phyloP scores from a whole-genome alignment of 176 grass and related monocot species.

The Oryza nivara region DNA sequence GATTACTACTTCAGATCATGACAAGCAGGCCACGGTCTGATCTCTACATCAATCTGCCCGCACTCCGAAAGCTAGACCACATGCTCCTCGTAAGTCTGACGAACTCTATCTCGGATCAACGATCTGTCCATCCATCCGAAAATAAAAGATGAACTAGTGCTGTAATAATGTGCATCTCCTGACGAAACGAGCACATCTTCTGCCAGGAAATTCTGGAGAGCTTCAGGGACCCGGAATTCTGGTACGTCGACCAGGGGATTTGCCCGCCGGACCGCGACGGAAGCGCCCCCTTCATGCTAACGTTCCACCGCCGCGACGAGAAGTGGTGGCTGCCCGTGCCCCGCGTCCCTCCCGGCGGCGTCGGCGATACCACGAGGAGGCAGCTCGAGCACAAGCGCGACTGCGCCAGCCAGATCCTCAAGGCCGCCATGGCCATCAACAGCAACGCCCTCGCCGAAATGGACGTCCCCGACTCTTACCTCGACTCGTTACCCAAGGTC shows the following conservation, averaged over 20 bases:
- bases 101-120: background rate
- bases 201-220: constrained; percentile 78
- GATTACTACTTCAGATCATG: constrained; percentile 77
- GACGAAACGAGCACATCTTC: background rate
- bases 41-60: constrained; percentile 87
- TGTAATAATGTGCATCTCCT: background rate
- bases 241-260: constrained; percentile 95
- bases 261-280: constrained; percentile 67
- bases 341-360: constrained; percentile 56
- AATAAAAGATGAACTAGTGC: background rate
- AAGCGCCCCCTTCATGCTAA: constrained; percentile 44
- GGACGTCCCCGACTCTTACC: constrained; percentile 84
- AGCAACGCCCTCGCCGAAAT: constrained; percentile 85
- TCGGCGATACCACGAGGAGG: constrained; percentile 56
- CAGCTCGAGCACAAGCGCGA: constrained; percentile 82
- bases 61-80: constrained; percentile 84
- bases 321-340: constrained; percentile 99
- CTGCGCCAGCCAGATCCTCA: constrained; percentile 81
- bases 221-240: constrained; percentile 76
- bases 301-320: constrained; percentile 64
- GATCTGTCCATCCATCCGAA: background rate
- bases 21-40: constrained; percentile 82
- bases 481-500: constrained; percentile 84
- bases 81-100: constrained; percentile 87
- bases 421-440: constrained; percentile 94